A percentile compares a stretch with the other conserved stretches of the same genome.
phyloP scores from a whole-genome alignment of 495 filamentous ascomycete genomes.

The Lasiosphaeriaceae sp. region DNA sequence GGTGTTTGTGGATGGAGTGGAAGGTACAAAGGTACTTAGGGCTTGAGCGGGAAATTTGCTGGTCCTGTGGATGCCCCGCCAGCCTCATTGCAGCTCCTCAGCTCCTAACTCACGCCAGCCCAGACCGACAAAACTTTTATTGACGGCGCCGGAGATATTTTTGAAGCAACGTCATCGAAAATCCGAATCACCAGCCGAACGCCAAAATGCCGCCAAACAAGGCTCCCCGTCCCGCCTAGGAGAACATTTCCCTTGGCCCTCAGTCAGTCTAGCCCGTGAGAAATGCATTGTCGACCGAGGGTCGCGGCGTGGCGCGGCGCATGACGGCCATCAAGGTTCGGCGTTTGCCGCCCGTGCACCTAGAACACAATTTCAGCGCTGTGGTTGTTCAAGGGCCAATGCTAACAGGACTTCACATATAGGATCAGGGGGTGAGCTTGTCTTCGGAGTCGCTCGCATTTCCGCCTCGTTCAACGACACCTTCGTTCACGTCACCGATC shows the following conservation, averaged over 20 bases:
- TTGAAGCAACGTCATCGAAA: slow-evolving; percentile 17
- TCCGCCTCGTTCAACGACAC: slow-evolving; percentile 99
- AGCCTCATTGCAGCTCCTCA: slow-evolving; percentile 21
- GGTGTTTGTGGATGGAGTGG: no score
- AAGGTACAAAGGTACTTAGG: slow-evolving; percentile 23
- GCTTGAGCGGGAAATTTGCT: slow-evolving; percentile 18
- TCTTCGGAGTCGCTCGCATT: slow-evolving; percentile 98
- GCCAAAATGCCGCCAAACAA: slow-evolving; percentile 82
- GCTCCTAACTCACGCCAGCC: slow-evolving; percentile 25
- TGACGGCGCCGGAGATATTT: slow-evolving; percentile 12
- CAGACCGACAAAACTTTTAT: slow-evolving; percentile 22
- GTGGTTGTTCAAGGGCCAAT: slow-evolving; percentile 58
- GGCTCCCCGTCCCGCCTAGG: slow-evolving; percentile 67
- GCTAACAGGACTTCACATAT: no score
- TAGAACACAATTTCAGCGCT: not conserved
- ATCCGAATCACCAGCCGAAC: slow-evolving; percentile 20
- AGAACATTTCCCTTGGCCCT: slow-evolving; percentile 98
- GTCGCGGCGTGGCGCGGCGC: no score
- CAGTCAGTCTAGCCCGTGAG: slow-evolving; percentile 37
- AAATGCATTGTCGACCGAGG: slow-evolving; percentile 43
- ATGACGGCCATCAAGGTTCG: no score
- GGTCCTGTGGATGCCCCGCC: slow-evolving; percentile 15
- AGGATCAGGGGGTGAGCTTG: slow-evolving; percentile 68
- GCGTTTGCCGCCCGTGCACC: no score
- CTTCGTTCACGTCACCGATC: slow-evolving; percentile 89